Percentiles rank a stretch among this genome's conserved stretches.
phyloP scores from a whole-genome alignment of 2,329 filamentous ascomycete species.

The Fusarium humuli region DNA sequence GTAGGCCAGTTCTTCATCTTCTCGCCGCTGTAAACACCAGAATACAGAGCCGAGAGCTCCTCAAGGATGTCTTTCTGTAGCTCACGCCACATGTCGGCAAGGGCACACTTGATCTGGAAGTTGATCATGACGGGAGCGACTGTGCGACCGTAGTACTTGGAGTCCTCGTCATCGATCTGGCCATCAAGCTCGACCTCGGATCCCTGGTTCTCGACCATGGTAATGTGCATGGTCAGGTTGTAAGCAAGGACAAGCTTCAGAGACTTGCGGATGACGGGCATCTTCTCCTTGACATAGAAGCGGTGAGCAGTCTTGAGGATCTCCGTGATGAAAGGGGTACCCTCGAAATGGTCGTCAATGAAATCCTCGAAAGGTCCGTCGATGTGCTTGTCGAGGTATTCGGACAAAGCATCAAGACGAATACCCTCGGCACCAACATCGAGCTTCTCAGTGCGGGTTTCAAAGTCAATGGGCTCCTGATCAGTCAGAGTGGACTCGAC shows the following conservation, averaged over 20 bases:
- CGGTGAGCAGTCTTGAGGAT: slow-evolving; percentile 96
- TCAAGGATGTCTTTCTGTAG: slow-evolving; percentile 95
- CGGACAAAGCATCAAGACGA: slow-evolving; percentile 81
- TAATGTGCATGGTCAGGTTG: slow-evolving; percentile 94
- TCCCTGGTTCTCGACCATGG: slow-evolving; percentile 89
- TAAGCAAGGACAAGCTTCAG: slow-evolving; percentile 95
- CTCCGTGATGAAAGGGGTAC: slow-evolving; percentile 93
- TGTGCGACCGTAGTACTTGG: slow-evolving; percentile 89
- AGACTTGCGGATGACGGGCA: slow-evolving; percentile 92
- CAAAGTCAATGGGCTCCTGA: slow-evolving; percentile 81
- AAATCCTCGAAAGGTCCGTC: slow-evolving; percentile 93
- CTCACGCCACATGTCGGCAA: slow-evolving; percentile 98
- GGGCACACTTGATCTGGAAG: slow-evolving; percentile 97
- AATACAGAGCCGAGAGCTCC: slow-evolving; percentile 91
- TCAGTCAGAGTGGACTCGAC: slow-evolving; percentile 78
- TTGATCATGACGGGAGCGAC: slow-evolving; percentile 99
- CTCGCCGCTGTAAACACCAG: slow-evolving; percentile 97
- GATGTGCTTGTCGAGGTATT: slow-evolving; percentile 96
- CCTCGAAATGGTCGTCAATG: slow-evolving; percentile 95
- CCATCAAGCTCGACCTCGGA: slow-evolving; percentile 82
- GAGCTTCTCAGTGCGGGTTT: slow-evolving; percentile 87
- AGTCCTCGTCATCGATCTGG: slow-evolving; percentile 86
- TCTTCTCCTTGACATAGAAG: slow-evolving; percentile 89
- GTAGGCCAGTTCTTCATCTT: slow-evolving; percentile 99
- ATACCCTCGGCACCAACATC: slow-evolving; percentile 92